phyloP scores from a whole-genome alignment of 495 filamentous ascomycete species.

The Platismatia glauca region DNA sequence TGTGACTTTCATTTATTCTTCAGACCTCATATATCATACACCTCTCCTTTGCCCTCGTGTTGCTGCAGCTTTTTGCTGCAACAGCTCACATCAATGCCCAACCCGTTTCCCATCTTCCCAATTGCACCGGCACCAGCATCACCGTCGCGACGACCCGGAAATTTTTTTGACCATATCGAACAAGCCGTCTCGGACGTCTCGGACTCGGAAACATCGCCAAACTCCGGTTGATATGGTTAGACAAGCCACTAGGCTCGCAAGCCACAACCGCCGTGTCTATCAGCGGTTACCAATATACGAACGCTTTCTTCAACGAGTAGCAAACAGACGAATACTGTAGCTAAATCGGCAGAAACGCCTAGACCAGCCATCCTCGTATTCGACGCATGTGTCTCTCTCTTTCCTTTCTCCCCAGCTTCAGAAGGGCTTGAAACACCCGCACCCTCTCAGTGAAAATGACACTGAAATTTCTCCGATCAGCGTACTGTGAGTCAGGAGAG shows the following conservation, averaged over 20 bases:
- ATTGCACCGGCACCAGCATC: slow-evolving; percentile 5
- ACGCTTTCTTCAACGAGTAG: background rate
- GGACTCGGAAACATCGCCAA: background rate
- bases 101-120: slow-evolving; percentile 3
- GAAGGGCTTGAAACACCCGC: background rate
- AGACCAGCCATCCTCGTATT: slow-evolving; percentile 3
- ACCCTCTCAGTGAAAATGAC: background rate
- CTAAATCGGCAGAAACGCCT: background rate
- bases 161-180: background rate
- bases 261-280: no score
- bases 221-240: no score
- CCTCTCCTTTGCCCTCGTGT: slow-evolving; percentile 5
- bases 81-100: slow-evolving; percentile 4
- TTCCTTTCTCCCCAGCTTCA: background rate
- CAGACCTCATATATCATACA: background rate
- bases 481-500: no score
- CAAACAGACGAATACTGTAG: background rate
- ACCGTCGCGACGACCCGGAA: background rate
- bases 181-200: background rate
- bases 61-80: background rate
- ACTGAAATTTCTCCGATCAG: background rate
- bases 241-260: no score
- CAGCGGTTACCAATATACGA: background rate
- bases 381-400: background rate
- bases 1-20: background rate